A percentile compares a stretch with the other conserved stretches of the same genome.
Evolutionary conservation across 2,329 filamentous ascomycete genomes (phyloP).

Genomic region (Tolypocladium endophyticum): DNA sequence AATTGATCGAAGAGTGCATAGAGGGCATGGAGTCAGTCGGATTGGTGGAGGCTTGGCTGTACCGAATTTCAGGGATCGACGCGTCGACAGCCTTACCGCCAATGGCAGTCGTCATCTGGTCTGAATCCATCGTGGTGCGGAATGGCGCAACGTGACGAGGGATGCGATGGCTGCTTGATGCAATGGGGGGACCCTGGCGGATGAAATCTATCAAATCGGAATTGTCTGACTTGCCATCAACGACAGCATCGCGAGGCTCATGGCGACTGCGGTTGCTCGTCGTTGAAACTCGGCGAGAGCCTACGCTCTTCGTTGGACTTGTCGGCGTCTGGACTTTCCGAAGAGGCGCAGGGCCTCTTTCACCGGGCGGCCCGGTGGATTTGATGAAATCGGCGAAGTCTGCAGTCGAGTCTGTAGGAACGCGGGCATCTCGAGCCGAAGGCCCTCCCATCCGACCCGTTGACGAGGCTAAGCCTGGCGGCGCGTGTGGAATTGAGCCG

Average conservation of each 20-base stretch:
- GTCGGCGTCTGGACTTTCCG: conserved; percentile 21
- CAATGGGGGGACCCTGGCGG: conserved; percentile 65
- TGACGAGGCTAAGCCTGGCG: conserved; percentile 9
- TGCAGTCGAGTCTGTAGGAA: conserved; percentile 58
- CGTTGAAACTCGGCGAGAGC: conserved; percentile 26
- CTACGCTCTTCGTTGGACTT: conserved; percentile 23
- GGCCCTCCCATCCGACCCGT: conserved; percentile 13
- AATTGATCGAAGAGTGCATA: conserved; percentile 59
- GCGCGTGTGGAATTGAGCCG: conserved; percentile 11
- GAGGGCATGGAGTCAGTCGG: conserved; percentile 47
- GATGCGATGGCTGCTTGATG: conserved; percentile 56
- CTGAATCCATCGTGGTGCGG: conserved; percentile 75
- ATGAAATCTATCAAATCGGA: conserved; percentile 95
- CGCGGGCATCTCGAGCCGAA: conserved; percentile 59
- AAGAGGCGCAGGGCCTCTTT: conserved; percentile 23
- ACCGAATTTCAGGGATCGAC: conserved; percentile 42
- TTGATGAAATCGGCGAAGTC: conserved; percentile 89
- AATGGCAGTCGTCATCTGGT: conserved; percentile 51
- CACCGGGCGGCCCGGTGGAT: conserved; percentile 62
- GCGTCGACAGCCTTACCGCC: conserved; percentile 49
- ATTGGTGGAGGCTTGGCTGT: conserved; percentile 45
- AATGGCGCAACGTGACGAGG: conserved; percentile 78
- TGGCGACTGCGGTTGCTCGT: conserved; percentile 41
- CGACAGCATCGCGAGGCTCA: conserved; percentile 61
- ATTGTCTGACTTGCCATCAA: conserved; percentile 54